Evolutionary conservation across 208 protist genomes (phyloP), one percentile per base, ranked within the genome.

Genomic region (Balamuthia mandrillaris): DNA sequence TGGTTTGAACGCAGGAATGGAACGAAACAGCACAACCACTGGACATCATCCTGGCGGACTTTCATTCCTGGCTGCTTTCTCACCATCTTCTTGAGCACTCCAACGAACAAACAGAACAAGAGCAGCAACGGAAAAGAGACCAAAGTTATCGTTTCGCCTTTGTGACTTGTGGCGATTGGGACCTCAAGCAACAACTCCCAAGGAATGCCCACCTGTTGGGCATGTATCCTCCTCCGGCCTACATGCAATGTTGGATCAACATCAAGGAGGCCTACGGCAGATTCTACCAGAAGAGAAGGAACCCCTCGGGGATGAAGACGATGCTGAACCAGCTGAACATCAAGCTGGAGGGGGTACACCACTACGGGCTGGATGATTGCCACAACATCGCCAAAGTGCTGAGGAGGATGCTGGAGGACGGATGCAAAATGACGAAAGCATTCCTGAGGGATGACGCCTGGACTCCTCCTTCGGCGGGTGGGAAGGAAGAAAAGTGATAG

Each of bases 121-220:
- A n/a, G 14, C 29, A 10, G 33, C 6, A 31, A 52, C 35, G 24
- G 39, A 14, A 7, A 27, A 7, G 3, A 9, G n/a, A 37, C 89
- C 31, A 93, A 91, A 81, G n/a, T n/a, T n/a, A n/a, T n/a, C n/a
- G n/a, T n/a, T 94, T 94, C 88, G 94, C 92, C 60, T 82, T 96
- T 52, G 90, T 97, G 6, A 96, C 95, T 35, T 97, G 95, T 77
- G 95, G 95, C 0, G 94, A 97, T 84, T 97, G 95, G 94, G 95
- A 97, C 81, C 86, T 97, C 27, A 88, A 93, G 58, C 95, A 91
- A 39, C 95, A 95, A 93, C 91, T 97, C 12, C 95, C 94, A 18
- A 70, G 86, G 24, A 94, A 97, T 82, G 70, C 95, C 51, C 45
- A 77, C 2, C 29, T 93, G 18, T 27, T 78, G 44, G 60, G 91